phyloP scores from a whole-genome alignment of 2,329 filamentous ascomycete species.

The Ophiostoma sp. region DNA sequence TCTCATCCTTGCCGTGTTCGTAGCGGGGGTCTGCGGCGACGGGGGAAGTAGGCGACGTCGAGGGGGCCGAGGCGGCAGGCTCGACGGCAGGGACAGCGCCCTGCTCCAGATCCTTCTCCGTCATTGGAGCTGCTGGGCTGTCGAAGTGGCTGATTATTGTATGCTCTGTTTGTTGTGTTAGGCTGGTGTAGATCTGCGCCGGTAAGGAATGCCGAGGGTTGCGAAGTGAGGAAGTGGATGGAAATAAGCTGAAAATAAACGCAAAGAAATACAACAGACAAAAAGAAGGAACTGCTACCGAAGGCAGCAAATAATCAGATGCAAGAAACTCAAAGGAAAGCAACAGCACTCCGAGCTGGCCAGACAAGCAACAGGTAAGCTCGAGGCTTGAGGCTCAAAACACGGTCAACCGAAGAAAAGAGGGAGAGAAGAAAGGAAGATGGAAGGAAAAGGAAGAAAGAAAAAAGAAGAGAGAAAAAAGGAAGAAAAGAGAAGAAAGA shows the following conservation, averaged over 20 bases:
- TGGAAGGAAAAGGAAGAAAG: neutral
- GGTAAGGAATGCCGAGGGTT: neutral
- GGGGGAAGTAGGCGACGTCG: conserved; percentile 9
- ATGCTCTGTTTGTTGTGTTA: neutral
- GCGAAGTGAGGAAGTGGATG: neutral
- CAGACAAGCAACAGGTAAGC: neutral
- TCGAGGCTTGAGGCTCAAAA: too few species aligned
- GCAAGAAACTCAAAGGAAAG: neutral
- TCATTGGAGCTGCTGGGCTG: conserved; percentile 20
- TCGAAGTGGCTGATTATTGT: neutral
- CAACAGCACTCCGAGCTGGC: neutral
- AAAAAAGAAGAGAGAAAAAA: neutral
- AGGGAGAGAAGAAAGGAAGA: neutral
- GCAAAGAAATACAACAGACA: neutral
- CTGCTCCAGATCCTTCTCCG: conserved; percentile 29
- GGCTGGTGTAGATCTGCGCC: neutral
- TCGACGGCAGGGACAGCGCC: conserved; percentile 16
- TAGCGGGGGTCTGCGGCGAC: conserved; percentile 16
- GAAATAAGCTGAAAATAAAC: neutral
- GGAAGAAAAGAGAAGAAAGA: neutral
- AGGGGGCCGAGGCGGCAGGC: neutral
- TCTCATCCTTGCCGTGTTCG: conserved; percentile 25
- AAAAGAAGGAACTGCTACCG: neutral
- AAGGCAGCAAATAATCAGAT: neutral
- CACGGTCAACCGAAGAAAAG: neutral